phyloP scores from a whole-genome alignment of 2,329 filamentous ascomycete genomes.

The Tolypocladium inflatum region DNA sequence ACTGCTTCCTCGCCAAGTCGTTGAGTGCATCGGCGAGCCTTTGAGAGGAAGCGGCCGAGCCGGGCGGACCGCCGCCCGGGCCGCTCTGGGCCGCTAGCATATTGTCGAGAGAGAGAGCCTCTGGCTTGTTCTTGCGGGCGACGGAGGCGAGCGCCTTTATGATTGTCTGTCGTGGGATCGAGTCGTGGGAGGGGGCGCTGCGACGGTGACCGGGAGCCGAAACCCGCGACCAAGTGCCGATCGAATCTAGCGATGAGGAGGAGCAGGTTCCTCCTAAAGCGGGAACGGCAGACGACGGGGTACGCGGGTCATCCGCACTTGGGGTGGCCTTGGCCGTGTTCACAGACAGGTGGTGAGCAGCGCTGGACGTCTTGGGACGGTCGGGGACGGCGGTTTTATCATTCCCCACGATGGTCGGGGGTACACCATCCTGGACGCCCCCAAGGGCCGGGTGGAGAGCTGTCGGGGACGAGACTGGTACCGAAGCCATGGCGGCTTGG shows the following conservation, averaged over 20 bases:
- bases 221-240: neutral
- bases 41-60: conserved; percentile 42
- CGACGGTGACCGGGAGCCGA: conserved; percentile 27
- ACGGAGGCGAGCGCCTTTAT: conserved; percentile 72
- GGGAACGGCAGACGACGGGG: conserved; percentile 13
- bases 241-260: conserved; percentile 1
- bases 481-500: conserved; percentile 17
- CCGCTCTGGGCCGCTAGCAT: conserved; percentile 41
- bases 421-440: conserved; percentile 15
- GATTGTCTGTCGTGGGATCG: conserved; percentile 67
- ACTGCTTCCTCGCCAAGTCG: conserved; percentile 36
- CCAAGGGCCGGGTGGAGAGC: conserved; percentile 42
- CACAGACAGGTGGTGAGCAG: conserved; percentile 9
- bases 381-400: conserved; percentile 7
- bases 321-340: conserved; percentile 11
- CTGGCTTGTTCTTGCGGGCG: conserved; percentile 49
- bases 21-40: conserved; percentile 54
- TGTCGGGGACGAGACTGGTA: conserved; percentile 32
- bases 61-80: conserved; percentile 25
- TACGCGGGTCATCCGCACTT: conserved; percentile 8
- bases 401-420: conserved; percentile 1
- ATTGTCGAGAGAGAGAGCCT: conserved; percentile 51
- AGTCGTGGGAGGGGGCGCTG: conserved; percentile 48
- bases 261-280: conserved; percentile 15
- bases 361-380: conserved; percentile 9